Evolutionary conservation across 2,329 filamentous ascomycete species (phyloP), one percentile per base, ranked within the genome.

Genomic region (Pseudocercospora cruenta): DNA sequence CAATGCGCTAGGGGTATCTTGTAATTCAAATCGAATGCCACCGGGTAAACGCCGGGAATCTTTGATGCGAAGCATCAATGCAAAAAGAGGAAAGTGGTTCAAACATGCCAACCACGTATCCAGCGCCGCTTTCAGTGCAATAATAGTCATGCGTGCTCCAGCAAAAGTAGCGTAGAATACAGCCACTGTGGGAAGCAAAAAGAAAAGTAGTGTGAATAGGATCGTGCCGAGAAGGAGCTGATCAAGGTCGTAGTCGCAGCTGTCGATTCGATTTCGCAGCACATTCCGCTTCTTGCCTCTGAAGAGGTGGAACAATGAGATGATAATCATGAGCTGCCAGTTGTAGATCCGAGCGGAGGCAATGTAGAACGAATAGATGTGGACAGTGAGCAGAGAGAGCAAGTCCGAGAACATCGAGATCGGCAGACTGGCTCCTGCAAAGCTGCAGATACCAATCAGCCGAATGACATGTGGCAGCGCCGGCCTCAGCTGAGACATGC

Each of bases 121-220:
- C 64, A 99, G 89, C 16, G 88, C 86, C 12, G 94, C 96, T 79
- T 98, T 99, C 68, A 98, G 82, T 12, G 90, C 90, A 69, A 99
- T 99, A 72, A 98, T 98, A 69, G 90, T 88, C 91, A 99, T 97
- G 58, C 96, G 88, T 39, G 94, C 94, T 68, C 92, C 89, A 57
- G 96, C 94, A 81, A 99, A 99, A 49, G 96, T 97, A 66, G 97
- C 85, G 76, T 99, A 99, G 78, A 98, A 99, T 51, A 99, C 95
- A 61, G 94, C 88, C 24, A 99, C 93, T 0, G 95, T 99, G 0
- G 95, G 95, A 3, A 99, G 84, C 16, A 99, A 85, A 78, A 98
- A 99, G 81, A 96, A 96, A 1, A 99, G 86, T 7, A 99, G 83
- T 0, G 95, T 98, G 77, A 99, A 99, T 21, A 99, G 84, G 66